phyloP scores from a whole-genome alignment of 768 basidiomycete species.

The Tubosaeta brunneosetosa region DNA sequence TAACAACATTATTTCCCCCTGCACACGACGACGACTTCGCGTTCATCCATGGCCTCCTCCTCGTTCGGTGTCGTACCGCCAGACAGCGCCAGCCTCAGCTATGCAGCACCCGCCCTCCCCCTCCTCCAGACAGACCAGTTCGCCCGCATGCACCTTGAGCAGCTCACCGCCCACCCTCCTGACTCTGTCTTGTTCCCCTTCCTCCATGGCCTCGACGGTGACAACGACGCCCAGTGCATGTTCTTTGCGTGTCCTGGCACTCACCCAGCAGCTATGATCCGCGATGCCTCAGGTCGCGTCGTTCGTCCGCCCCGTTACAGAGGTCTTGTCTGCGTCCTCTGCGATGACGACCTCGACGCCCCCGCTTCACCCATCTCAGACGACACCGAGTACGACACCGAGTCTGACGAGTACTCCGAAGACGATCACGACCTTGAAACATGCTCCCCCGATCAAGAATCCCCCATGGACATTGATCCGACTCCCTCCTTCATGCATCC shows the following conservation, averaged over 20 bases:
- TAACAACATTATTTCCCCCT: background rate
- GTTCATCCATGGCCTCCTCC: constrained; percentile 10
- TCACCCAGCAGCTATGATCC: constrained; percentile 22
- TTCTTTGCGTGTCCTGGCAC: constrained; percentile 56
- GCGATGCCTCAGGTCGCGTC: constrained; percentile 23
- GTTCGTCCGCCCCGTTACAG: constrained; percentile 45
- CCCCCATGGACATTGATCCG: constrained; percentile 26
- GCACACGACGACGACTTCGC: background rate
- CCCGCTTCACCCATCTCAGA: constrained; percentile 16
- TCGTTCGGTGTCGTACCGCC: constrained; percentile 23
- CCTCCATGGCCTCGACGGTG: constrained; percentile 80
- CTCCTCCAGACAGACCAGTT: constrained; percentile 47
- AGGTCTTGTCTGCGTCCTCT: constrained; percentile 82
- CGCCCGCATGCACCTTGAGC: constrained; percentile 55
- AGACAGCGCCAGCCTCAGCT: background rate
- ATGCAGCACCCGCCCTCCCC: constrained; percentile 13
- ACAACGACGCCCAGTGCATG: constrained; percentile 71
- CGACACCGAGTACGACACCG: constrained; percentile 29
- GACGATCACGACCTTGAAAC: constrained; percentile 26
- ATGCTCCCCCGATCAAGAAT: constrained; percentile 26
- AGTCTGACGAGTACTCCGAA: constrained; percentile 28
- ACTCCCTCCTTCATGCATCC: constrained; percentile 37
- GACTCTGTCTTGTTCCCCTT: constrained; percentile 86
- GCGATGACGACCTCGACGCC: constrained; percentile 57
- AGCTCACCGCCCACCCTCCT: constrained; percentile 66